Evolutionary conservation across 768 basidiomycete genomes (phyloP).

Genomic region (Rhodotorula graminis): DNA sequence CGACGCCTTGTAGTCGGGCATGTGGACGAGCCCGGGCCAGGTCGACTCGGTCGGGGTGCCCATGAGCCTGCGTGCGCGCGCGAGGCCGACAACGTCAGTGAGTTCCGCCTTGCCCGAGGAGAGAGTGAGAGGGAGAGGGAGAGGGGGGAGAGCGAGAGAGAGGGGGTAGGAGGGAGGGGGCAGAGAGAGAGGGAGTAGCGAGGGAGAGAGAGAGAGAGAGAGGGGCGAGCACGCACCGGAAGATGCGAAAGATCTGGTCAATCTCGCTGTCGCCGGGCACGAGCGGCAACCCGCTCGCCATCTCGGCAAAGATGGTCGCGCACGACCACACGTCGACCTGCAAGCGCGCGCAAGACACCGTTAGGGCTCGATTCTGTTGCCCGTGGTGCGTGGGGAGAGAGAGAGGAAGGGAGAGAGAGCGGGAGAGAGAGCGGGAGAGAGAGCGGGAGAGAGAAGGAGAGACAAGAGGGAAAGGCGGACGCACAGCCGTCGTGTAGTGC

Average conservation of each 20-base stretch:
- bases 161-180: too few relatives aligned
- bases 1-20: conserved; percentile 92
- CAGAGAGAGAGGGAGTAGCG: too few relatives aligned
- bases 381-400: too few relatives aligned
- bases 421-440: too few relatives aligned
- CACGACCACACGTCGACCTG: conserved; percentile 99
- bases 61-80: conserved; percentile 61
- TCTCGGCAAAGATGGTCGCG: conserved; percentile 94
- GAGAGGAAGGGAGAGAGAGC: too few relatives aligned
- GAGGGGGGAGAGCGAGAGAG: too few relatives aligned
- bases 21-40: conserved; percentile 81
- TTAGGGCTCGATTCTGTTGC: too few relatives aligned
- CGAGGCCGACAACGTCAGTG: too few relatives aligned
- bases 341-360: too few relatives aligned
- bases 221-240: conserved; percentile 58
- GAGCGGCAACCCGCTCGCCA: conserved; percentile 55
- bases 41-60: conserved; percentile 83
- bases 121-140: too few relatives aligned
- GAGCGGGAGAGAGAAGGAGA: background rate
- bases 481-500: conserved; percentile 58
- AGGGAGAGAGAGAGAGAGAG: too few relatives aligned
- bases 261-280: conserved; percentile 99
- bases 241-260: conserved; percentile 99
- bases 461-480: background rate
- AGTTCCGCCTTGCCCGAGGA: too few relatives aligned